phyloP scores from a whole-genome alignment of 257 asterid genomes.

The Oldenlandia corymbosa region DNA sequence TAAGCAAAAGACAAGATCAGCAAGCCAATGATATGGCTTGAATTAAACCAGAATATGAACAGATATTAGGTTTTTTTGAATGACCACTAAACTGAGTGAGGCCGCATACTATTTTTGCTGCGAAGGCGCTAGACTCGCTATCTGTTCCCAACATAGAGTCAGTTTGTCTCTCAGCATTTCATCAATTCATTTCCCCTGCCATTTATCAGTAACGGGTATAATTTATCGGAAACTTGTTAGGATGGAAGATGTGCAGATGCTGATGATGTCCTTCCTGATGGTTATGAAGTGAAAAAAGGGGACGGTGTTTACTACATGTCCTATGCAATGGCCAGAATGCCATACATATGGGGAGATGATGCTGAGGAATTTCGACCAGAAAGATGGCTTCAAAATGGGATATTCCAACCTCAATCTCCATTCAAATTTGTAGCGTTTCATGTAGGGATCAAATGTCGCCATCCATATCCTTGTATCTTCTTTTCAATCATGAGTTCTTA shows the following conservation, averaged over 20 bases:
- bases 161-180: too few relatives aligned
- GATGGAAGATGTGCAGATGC: conserved; percentile 65
- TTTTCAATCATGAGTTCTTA: neutral
- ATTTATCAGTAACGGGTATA: too few relatives aligned
- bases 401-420: conserved; percentile 59
- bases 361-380: conserved; percentile 59
- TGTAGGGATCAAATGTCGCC: conserved; percentile 26
- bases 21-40: neutral
- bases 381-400: conserved; percentile 64
- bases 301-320: conserved; percentile 55
- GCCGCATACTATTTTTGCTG: too few relatives aligned
- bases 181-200: too few relatives aligned
- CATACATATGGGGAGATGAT: conserved; percentile 61
- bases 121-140: too few relatives aligned
- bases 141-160: too few relatives aligned
- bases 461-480: neutral
- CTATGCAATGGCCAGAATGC: conserved; percentile 76
- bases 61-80: too few relatives aligned
- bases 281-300: conserved; percentile 51
- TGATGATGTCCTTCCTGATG: conserved; percentile 74
- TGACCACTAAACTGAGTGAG: too few relatives aligned
- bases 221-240: conserved; percentile 17
- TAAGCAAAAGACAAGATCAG: too few relatives aligned
- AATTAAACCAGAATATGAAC: too few relatives aligned
- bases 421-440: conserved; percentile 68